Evolutionary conservation across 176 grass and related monocot genomes (phyloP), one percentile per base, ranked within the genome.

Genomic region (Eragrostis curvula): DNA sequence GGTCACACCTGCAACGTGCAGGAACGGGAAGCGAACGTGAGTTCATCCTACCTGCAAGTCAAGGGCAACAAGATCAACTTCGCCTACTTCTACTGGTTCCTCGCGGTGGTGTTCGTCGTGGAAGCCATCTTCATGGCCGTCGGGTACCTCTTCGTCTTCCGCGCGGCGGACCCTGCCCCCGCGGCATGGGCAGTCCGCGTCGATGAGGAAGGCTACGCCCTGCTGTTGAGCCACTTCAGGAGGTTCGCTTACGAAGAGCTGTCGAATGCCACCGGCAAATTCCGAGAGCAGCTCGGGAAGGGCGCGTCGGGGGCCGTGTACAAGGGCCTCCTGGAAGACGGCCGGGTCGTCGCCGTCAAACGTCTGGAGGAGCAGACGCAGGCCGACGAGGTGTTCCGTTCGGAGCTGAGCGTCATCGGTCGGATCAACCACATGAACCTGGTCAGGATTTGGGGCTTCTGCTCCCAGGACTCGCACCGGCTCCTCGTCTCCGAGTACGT

Each of bases 351-450:
- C 27, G 85, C 87, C 7, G 87, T 92, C 24, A 95, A 85, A 45
- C 78, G 70, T 23, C 61, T 95, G 16, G 84, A 88, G 2, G 72
- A 89, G n/a, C 73, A 78, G 41, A 79, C 16, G n/a, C 78, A 88
- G 77, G 90, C 73, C 7, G 90, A 90, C 42, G 93, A 88, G 70
- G 93, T 90, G 76, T 95, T 95, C 83, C 78, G 80, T 10, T 84
- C 87, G 14, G 90, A 92, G 74, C 83, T 95, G 14, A 92, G 76
- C 82, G 83, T 95, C 12, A 90, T 95, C 29, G 87, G 85, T 0
- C 73, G 81, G 77, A 95, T 95, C 61, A 86, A 92, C 79, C 90
- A 92, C 83, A 92, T 82, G 90, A 92, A 92, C 66, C 82, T 88
- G 3, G 90, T 92, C n/a, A 82, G 90, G 79, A 80, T 80, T 8